Base-by-base conservation (phyloP, 2,329 filamentous ascomycete species). In the Diaporthe vaccinii region DNA sequence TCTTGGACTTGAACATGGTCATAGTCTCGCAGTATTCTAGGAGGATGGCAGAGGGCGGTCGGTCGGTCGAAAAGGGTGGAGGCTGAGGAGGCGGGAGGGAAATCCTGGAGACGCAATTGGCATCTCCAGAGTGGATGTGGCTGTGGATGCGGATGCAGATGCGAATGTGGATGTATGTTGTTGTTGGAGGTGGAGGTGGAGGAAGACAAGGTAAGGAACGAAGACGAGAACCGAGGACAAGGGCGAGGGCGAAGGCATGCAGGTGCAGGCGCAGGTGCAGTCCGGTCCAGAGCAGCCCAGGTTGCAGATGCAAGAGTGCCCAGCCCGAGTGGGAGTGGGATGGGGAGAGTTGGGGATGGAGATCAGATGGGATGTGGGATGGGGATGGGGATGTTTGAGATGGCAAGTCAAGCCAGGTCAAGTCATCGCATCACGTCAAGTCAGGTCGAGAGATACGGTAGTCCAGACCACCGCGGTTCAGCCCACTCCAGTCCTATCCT, bases 1-100 rank as follows among this genome's bases (percentile, higher is more conserved):
- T 76, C 70, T 80, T 80, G 58, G 80, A 75, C 65, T 80, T 80
- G 76, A 81, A 78, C 80, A 81, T 80, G 69, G 74, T 62, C 70
- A 62, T 73, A 14, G 31, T 39, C 65, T 28, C n/a, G 49, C n/a
- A 41, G 46, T 49, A 12, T 46, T 65, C 59, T 46, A 44, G 59
- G 10, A 62, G 57, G 58, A 51, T 25, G 25, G 25, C 22, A 41
- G 70, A 53, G 75, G 49, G 25, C n/a, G 55, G 36, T 20, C 51
- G 72, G 51, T 25, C 25, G 71, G 55, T 41, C 28, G 55, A 59
- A 41, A 34, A 73, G 25, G 34, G 58, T 46, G 41, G 58, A 53
- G 55, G 58, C 65, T n/a, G 59, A 57, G 28, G 14, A n/a, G 73
- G 31, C 55, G 55, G 65, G 65, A 53, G 65, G 46, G 49, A 39